Evolutionary conservation across 768 basidiomycete species (phyloP).

Genomic region (Mycena epipterygia): DNA sequence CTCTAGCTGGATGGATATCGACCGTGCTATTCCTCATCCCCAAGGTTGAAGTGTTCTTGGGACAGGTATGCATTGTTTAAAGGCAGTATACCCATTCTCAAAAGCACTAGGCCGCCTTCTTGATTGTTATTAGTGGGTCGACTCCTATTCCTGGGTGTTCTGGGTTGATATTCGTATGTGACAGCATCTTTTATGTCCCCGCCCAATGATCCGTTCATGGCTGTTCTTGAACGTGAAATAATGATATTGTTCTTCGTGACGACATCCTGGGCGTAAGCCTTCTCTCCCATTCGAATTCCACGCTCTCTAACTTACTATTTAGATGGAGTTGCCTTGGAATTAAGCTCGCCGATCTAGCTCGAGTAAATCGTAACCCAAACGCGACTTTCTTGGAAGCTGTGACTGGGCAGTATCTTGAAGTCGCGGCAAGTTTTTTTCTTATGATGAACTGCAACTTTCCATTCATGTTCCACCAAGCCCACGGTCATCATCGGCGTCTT

Average conservation of each 20-base stretch:
- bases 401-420: constrained; percentile 71
- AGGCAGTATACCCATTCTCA: neutral
- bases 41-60: constrained; percentile 60
- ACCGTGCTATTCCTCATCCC: constrained; percentile 72
- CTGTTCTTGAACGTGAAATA: constrained; percentile 75
- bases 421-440: constrained; percentile 44
- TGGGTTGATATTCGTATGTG: constrained; percentile 15
- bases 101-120: constrained; percentile 66
- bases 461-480: constrained; percentile 55
- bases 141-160: neutral
- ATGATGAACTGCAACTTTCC: neutral
- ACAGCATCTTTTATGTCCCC: constrained; percentile 77
- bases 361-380: constrained; percentile 55
- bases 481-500: constrained; percentile 72
- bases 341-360: constrained; percentile 69
- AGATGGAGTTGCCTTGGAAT: constrained; percentile 81
- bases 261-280: constrained; percentile 73
- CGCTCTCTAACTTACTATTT: neutral
- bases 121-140: constrained; percentile 70
- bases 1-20: constrained; percentile 73
- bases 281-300: neutral
- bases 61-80: constrained; percentile 59
- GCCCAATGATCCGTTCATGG: constrained; percentile 76
- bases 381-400: constrained; percentile 56
- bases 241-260: constrained; percentile 64